Evolutionary conservation across 371 early-diverging fungal genomes (phyloP).

Genomic region (Choanephora cucurbitarum): DNA sequence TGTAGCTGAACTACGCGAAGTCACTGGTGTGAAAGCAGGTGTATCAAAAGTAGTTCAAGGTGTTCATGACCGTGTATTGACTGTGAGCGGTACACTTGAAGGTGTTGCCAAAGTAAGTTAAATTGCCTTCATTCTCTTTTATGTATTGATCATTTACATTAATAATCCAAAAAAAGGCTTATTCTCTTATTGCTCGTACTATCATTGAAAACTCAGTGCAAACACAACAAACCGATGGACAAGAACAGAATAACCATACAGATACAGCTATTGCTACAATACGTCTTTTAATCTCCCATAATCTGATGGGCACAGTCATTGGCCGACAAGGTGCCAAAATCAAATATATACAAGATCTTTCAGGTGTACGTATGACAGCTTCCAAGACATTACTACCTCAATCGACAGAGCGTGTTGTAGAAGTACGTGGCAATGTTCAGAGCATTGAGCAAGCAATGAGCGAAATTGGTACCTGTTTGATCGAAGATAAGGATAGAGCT

Average conservation of each 20-base stretch:
- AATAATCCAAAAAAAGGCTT: too few relatives aligned
- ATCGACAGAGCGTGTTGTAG: conserved; percentile 84
- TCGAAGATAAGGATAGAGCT: conserved; percentile 51
- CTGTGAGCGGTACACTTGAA: conserved; percentile 77
- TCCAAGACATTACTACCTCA: conserved; percentile 85
- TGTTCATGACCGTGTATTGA: conserved; percentile 84
- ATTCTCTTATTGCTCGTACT: conserved; percentile 72
- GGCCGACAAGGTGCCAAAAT: conserved; percentile 86
- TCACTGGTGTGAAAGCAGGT: conserved; percentile 81
- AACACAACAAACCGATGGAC: conserved; percentile 6
- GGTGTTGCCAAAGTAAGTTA: conserved; percentile 70
- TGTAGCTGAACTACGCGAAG: conserved; percentile 81
- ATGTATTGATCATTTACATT: too few relatives aligned
- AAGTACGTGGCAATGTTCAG: conserved; percentile 74
- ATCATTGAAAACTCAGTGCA: conserved; percentile 73
- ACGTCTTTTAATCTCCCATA: conserved; percentile 81
- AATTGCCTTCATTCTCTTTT: too few relatives aligned
- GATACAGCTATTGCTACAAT: conserved; percentile 35
- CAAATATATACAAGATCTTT: conserved; percentile 83
- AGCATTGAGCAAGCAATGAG: conserved; percentile 74
- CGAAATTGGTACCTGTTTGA: conserved; percentile 57
- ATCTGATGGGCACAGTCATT: conserved; percentile 86
- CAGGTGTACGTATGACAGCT: conserved; percentile 80
- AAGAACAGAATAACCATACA: conserved; percentile 5
- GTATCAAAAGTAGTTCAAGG: conserved; percentile 87